These are phyloP conservation scores for Sanchytrium tribonematis DNA, from an alignment of 371 early-diverging fungal species.

Conservation along the genomic window DNA sequence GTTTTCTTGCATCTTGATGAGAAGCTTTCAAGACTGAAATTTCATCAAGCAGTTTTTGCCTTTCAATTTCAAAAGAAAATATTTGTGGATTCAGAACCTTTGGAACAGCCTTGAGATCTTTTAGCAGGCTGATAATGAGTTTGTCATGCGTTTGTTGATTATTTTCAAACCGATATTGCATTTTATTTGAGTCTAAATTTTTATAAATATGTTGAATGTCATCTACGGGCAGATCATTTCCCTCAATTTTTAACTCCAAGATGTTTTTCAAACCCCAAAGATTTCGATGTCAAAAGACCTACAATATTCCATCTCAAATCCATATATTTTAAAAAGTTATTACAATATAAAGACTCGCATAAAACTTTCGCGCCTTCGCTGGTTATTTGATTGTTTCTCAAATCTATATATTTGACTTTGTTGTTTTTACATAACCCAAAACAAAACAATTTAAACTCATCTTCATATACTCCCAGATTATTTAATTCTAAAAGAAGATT, in stretches of 20 bases:
- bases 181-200: neutral
- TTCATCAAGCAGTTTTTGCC: neutral
- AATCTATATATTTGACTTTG: neutral
- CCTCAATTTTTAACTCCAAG: neutral
- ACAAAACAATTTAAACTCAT: neutral
- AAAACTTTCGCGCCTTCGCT: neutral
- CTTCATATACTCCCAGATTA: neutral
- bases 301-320: neutral
- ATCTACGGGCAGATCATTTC: neutral
- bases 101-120: neutral
- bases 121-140: neutral
- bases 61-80: neutral
- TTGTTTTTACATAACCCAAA: neutral
- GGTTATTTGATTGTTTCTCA: slow-evolving; percentile 1
- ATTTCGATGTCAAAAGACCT: neutral
- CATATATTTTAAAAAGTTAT: neutral
- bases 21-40: neutral
- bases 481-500: neutral
- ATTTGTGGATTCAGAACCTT: neutral
- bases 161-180: neutral
- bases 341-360: neutral
- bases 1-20: no score
- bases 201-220: neutral
- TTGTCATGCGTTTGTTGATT: neutral
- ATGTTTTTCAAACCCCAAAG: neutral